These are phyloP conservation scores for Tolypocladium endophyticum DNA, from an alignment of 2,329 filamentous ascomycete genomes.

Conservation along the genomic window DNA sequence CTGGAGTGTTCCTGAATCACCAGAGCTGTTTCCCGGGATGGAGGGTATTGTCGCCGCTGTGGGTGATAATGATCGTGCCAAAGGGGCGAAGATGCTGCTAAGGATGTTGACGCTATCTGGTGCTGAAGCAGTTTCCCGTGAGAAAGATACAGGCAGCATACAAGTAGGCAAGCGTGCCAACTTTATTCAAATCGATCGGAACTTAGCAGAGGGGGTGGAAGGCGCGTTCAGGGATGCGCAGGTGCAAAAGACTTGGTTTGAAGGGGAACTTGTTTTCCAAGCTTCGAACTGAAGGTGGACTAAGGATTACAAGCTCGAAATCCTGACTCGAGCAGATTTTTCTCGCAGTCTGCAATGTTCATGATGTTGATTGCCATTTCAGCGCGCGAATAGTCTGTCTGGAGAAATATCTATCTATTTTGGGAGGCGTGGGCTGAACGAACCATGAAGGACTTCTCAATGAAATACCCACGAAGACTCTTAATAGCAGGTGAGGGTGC, in stretches of 20 bases:
- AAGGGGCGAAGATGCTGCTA: neutral
- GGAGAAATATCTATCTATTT: no score
- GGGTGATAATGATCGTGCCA: neutral
- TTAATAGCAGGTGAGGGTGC: no score
- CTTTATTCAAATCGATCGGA: neutral
- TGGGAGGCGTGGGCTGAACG: no score
- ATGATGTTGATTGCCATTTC: no score
- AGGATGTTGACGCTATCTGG: neutral
- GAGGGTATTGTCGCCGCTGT: neutral
- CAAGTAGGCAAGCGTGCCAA: neutral
- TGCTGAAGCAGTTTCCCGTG: neutral
- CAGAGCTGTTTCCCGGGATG: neutral
- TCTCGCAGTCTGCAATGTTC: no score
- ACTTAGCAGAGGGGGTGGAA: neutral
- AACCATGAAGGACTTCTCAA: no score
- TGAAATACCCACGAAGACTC: no score
- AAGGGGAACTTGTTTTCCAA: neutral
- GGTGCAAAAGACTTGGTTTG: neutral
- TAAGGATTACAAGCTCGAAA: no score
- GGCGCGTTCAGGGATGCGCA: neutral
- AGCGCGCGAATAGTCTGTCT: no score
- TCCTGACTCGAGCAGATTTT: no score
- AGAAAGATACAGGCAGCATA: neutral
- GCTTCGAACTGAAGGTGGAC: neutral
- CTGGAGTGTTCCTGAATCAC: slow-evolving; percentile 1